Evolutionary conservation across 83 land plant genomes (phyloP).

Genomic region (Thuja plicata): DNA sequence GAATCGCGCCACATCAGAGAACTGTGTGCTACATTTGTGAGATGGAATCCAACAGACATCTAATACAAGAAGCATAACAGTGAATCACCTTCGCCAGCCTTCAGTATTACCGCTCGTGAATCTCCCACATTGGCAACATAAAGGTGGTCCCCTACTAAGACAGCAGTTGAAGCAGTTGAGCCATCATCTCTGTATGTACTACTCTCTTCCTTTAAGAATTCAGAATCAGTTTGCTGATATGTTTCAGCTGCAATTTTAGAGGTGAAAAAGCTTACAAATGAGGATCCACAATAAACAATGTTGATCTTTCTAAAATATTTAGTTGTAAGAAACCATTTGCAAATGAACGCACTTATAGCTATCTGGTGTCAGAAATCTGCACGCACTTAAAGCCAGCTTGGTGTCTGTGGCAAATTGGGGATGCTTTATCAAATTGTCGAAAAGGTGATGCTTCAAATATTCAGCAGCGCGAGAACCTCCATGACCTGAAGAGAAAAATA

Average conservation of each 20-base stretch:
- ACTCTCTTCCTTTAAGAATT: conserved; percentile 55
- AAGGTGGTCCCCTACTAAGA: conserved; percentile 66
- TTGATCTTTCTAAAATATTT: conserved; percentile 3
- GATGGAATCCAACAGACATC: not conserved
- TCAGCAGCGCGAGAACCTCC: conserved; percentile 95
- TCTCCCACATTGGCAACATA: conserved; percentile 86
- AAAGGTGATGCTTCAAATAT: conserved; percentile 80
- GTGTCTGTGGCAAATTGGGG: conserved; percentile 84
- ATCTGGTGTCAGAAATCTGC: conserved; percentile 19
- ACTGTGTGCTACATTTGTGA: not conserved
- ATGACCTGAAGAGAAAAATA: conserved; percentile 46
- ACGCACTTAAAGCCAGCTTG: conserved; percentile 78
- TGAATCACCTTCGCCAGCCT: conserved; percentile 53
- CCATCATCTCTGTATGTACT: conserved; percentile 68
- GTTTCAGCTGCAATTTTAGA: conserved; percentile 52
- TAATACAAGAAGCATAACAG: not conserved
- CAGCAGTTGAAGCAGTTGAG: conserved; percentile 82
- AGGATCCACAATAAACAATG: not conserved
- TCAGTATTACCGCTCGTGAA: conserved; percentile 62
- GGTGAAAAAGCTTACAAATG: not conserved
- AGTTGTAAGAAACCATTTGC: conserved; percentile 15
- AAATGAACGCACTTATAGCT: conserved; percentile 20
- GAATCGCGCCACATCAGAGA: not conserved
- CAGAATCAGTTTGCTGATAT: conserved; percentile 59
- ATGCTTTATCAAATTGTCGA: conserved; percentile 80